Evolutionary conservation across 2,329 filamentous ascomycete species (phyloP), one percentile per base, ranked within the genome.

Genomic region (Cytospora piceae): DNA sequence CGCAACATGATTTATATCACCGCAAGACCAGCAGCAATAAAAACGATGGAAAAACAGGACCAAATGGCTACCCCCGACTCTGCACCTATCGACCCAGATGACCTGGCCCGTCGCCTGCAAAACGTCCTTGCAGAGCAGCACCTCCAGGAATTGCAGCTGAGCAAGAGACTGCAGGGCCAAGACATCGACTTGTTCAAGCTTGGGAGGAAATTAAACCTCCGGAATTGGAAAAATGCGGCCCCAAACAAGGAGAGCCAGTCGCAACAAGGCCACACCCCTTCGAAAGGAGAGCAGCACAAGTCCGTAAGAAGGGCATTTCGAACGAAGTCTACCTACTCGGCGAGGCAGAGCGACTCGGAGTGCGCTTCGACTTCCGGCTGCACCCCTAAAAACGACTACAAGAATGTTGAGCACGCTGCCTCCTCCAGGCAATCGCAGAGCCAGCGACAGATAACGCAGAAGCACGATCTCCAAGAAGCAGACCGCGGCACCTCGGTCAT

Each of bases 61-160:
- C 61, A 51, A 34, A 57, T 42, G 29, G 53, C 22, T 32, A n/a
- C 39, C 11, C 17, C 20, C 24, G 56, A 62, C 29, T 17, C 53
- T 46, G 27, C 22, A 3, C 57, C 54, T n/a, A 42, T 62, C 27
- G 63, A 64, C 24, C 63, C 61, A 1, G 39, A 56, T 4, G 63
- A 63, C 9, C 59, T 63, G 17, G 56, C 27, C 24, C 54, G 55
- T n/a, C 58, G 66, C 24, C 55, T 65, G 9, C 62, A 58, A 34
- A 59, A 52, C 29, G 37, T 65, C 51, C 57, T 55, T 24, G 31
- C 39, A 6, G 58, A 65, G 52, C 49, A 61, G 20, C 54, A 51
- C 24, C 46, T 52, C 34, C 31, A 53, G 9, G 55, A 62, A 12
- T 27, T 51, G n/a, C 51, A 62, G 29, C 24, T 63, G 22, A 22